Evolutionary conservation across 1,284 basidiomycete genomes (phyloP).

Genomic region (Lentinus polychrous): DNA sequence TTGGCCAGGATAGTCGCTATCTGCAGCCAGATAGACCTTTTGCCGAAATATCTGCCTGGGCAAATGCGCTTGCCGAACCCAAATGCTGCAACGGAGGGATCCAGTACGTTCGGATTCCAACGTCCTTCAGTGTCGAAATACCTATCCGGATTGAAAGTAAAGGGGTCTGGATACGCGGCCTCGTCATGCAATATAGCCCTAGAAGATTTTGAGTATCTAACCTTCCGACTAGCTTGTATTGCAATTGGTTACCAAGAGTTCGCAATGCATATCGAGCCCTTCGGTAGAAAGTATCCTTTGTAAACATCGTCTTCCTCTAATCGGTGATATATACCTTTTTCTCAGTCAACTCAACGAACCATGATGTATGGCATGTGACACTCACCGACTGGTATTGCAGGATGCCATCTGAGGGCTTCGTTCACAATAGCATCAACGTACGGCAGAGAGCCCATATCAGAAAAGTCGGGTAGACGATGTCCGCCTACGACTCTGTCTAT

Average conservation of each 20-base stretch:
- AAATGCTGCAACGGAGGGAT: conserved; percentile 17
- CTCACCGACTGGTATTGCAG: conserved; percentile 1
- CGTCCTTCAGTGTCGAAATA: conserved; percentile 23
- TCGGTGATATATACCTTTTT: conserved; percentile 14
- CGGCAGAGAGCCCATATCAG: conserved; percentile 15
- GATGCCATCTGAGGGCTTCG: conserved; percentile 16
- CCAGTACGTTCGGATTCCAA: conserved; percentile 8
- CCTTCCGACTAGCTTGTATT: neutral
- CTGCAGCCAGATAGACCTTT: conserved; percentile 10
- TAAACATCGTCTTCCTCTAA: conserved; percentile 18
- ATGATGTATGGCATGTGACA: neutral
- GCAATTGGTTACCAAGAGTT: conserved; percentile 14
- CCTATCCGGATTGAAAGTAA: conserved; percentile 29
- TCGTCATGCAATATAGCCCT: conserved; percentile 30
- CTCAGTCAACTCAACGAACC: neutral
- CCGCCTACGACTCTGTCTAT: conserved; percentile 15
- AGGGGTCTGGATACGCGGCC: conserved; percentile 26
- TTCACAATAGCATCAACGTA: conserved; percentile 18
- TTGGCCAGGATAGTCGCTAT: conserved; percentile 12
- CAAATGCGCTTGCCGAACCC: conserved; percentile 13
- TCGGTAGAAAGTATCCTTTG: conserved; percentile 18
- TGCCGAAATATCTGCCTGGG: conserved; percentile 9
- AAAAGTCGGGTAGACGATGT: conserved; percentile 16
- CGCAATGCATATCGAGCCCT: conserved; percentile 17
- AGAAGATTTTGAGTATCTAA: neutral